Evolutionary conservation across 306 rosid species (phyloP).

Genomic region (Elaeagnus macrophylla): DNA sequence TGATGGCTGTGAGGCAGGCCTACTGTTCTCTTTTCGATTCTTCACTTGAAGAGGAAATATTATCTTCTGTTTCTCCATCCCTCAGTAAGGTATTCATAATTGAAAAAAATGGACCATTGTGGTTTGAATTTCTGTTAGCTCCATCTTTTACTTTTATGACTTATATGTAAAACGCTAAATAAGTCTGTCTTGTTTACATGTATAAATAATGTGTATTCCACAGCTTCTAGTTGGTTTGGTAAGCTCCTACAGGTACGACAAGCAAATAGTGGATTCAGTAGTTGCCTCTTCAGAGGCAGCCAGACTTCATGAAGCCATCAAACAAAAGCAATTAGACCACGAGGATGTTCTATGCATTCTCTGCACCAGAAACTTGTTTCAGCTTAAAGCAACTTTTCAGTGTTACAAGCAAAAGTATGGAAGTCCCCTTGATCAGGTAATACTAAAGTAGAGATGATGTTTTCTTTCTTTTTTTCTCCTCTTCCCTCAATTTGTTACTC

Average conservation of each 20-base stretch:
- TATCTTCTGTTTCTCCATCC: conserved; percentile 42
- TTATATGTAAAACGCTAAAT: no score
- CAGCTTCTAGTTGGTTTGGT: conserved; percentile 74
- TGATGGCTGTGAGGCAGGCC: conserved; percentile 68
- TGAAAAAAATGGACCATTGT: conserved; percentile 2
- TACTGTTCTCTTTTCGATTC: conserved; percentile 59
- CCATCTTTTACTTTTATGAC: background rate
- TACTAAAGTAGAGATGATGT: background rate
- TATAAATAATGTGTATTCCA: conserved; percentile 12
- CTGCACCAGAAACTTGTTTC: conserved; percentile 73
- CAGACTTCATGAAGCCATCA: conserved; percentile 54
- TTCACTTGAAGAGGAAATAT: conserved; percentile 85
- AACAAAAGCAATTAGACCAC: conserved; percentile 45
- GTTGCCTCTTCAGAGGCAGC: conserved; percentile 54
- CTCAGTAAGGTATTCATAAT: conserved; percentile 48
- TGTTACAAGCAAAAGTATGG: conserved; percentile 53
- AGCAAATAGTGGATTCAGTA: conserved; percentile 41
- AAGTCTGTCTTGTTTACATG: conserved; percentile 1
- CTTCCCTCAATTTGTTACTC: background rate
- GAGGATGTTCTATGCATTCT: conserved; percentile 58
- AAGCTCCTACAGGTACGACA: conserved; percentile 73
- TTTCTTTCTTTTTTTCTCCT: background rate
- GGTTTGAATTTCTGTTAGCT: background rate
- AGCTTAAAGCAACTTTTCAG: conserved; percentile 70
- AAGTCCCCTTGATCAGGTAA: conserved; percentile 56